phyloP scores from a whole-genome alignment of 2,329 filamentous ascomycete species.

The Alternaria gansuensis region DNA sequence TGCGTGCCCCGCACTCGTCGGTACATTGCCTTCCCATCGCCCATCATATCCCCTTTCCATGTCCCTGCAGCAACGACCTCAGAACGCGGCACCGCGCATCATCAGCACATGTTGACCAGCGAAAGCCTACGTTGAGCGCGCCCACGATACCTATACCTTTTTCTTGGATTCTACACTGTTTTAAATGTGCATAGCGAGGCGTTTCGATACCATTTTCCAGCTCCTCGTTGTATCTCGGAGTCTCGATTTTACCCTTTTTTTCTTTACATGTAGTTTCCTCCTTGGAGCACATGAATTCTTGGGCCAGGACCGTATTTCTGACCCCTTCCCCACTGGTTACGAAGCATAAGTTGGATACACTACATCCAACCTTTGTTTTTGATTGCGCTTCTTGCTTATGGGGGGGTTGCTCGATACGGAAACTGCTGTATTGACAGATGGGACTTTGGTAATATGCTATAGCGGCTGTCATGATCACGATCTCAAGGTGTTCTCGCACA shows the following conservation, averaged over 20 bases:
- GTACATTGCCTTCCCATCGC: background rate
- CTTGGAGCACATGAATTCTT: background rate
- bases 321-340: background rate
- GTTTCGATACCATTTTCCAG: conserved; percentile 48
- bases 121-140: background rate
- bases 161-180: conserved; percentile 15
- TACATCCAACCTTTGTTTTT: background rate
- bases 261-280: conserved; percentile 13
- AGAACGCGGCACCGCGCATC: background rate
- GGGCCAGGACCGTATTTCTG: background rate
- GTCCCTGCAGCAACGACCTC: background rate
- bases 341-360: background rate
- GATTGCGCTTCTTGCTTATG: background rate
- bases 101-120: background rate
- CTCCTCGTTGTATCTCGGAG: conserved; percentile 20
- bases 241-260: conserved; percentile 20
- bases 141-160: background rate
- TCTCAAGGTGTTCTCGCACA: background rate
- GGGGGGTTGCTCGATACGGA: background rate
- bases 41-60: background rate
- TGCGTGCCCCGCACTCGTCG: background rate
- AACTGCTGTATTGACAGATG: background rate
- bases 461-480: background rate
- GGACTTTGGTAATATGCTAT: background rate
- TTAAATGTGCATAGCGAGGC: conserved; percentile 51